Evolutionary conservation across 768 basidiomycete genomes (phyloP).

Genomic region (Asterophora lycoperdoides): DNA sequence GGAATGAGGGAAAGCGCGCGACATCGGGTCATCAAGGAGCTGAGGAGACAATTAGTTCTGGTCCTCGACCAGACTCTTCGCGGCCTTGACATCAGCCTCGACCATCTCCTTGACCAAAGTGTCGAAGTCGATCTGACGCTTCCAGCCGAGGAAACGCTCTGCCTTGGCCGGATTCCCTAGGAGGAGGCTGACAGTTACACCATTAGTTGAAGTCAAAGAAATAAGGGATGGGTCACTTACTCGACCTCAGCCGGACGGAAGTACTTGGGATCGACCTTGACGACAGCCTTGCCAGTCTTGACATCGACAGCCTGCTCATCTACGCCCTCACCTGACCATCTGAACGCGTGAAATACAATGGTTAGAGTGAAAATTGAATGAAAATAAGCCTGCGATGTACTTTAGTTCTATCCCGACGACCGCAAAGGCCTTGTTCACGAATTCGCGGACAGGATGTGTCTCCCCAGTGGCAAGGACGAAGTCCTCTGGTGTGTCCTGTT

Average conservation of each 20-base stretch:
- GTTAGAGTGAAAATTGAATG: too few relatives aligned
- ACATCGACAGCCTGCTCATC: slow-evolving; percentile 73
- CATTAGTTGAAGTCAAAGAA: background rate
- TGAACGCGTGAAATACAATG: slow-evolving; percentile 19
- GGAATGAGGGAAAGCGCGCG: background rate
- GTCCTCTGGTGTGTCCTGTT: slow-evolving; percentile 79
- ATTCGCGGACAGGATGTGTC: slow-evolving; percentile 92
- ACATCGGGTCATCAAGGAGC: background rate
- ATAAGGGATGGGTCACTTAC: slow-evolving; percentile 42
- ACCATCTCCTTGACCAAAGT: slow-evolving; percentile 92
- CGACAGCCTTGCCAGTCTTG: slow-evolving; percentile 66
- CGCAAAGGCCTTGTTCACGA: slow-evolving; percentile 81
- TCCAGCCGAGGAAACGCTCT: slow-evolving; percentile 86
- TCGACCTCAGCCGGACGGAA: slow-evolving; percentile 97
- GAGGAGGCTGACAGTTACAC: slow-evolving; percentile 51
- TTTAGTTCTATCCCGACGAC: slow-evolving; percentile 62
- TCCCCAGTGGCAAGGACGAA: slow-evolving; percentile 96
- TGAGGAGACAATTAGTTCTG: slow-evolving; percentile 52
- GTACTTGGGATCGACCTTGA: slow-evolving; percentile 83
- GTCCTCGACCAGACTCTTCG: slow-evolving; percentile 73
- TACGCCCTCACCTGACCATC: slow-evolving; percentile 76
- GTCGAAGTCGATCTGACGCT: slow-evolving; percentile 79
- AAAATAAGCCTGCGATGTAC: slow-evolving; percentile 31
- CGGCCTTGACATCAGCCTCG: slow-evolving; percentile 69
- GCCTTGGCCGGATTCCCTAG: slow-evolving; percentile 90